phyloP scores from a whole-genome alignment of 768 basidiomycete species.

The Termitomyces heimii region DNA sequence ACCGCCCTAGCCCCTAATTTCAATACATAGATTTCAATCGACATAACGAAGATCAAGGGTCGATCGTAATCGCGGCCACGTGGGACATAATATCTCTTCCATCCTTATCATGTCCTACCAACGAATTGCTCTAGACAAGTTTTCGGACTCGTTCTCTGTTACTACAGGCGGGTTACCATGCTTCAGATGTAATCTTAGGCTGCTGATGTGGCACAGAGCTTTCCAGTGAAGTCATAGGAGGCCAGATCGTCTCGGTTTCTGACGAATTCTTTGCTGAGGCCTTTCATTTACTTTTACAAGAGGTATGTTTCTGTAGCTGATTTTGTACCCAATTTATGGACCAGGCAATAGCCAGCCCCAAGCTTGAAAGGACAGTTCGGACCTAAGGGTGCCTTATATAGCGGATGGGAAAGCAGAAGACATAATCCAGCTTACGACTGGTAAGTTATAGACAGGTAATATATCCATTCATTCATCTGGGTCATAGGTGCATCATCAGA shows the following conservation, averaged over 20 bases:
- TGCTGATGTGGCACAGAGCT: slow-evolving; percentile 51
- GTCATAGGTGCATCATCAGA: slow-evolving; percentile 78
- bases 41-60: not conserved
- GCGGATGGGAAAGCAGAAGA: slow-evolving; percentile 90
- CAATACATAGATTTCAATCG: not conserved
- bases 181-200: not conserved
- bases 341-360: slow-evolving; percentile 58
- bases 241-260: slow-evolving; percentile 65
- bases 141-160: slow-evolving; percentile 38
- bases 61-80: not conserved
- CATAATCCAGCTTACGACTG: slow-evolving; percentile 91
- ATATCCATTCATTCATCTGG: not conserved
- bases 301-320: slow-evolving; percentile 40
- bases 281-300: slow-evolving; percentile 73
- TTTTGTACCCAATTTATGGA: not conserved
- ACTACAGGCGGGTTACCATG: slow-evolving; percentile 37
- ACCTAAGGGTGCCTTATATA: slow-evolving; percentile 89
- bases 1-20: not conserved
- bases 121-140: slow-evolving; percentile 39
- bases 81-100: not conserved
- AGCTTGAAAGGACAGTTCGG: slow-evolving; percentile 97
- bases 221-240: slow-evolving; percentile 82
- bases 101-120: slow-evolving; percentile 35
- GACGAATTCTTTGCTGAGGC: slow-evolving; percentile 97
- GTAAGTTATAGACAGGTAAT: slow-evolving; percentile 30